Base-by-base conservation (phyloP, 2,329 filamentous ascomycete species). In the Parasarocladium wereldwijsianum region DNA sequence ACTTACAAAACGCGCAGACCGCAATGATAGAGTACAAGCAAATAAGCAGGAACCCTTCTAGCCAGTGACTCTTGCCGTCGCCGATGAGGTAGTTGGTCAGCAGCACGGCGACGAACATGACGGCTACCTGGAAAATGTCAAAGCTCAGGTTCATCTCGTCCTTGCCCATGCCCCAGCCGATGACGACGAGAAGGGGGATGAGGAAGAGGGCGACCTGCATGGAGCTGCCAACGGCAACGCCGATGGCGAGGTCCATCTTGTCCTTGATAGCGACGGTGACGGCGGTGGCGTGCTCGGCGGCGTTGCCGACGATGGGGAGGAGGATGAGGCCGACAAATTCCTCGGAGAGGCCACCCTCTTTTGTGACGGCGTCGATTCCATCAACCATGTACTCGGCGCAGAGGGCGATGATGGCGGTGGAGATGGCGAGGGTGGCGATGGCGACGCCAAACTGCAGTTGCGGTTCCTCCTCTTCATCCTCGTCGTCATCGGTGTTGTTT, bases 111-210 rank as follows among this genome's bases (percentile, higher is more conserved):
- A 90, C 80, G 41, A 93, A 92, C 23, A 93, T 58, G 23, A 80
- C 76, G 14, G 85, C 78, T 10, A 93, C 76, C 55, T 93, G 83
- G 60, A 94, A 94, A 1, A 75, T 75, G 46, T 92, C 83, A 48
- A 93, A 90, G 49, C 77, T 77, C 5, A 93, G 66, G 13, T 75
- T 82, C 82, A 87, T 87, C 2, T 72, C 63, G 36, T 76, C 72
- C 37, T 68, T 51, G 21, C 58, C 67, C 65, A 85, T 73, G 38
- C 72, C 74, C 81, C 81, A 87, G 32, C 80, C 80, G 20, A 86
- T 70, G 21, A 86, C 66, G 33, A 85, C 76, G 18, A 85, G 66
- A 8, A 86, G 57, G 0, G 81, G 81, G 7, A 82, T 83, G 29
- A 86, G 64, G 49, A 86, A 84, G 17, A 86, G 64, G 2, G 80